These are phyloP conservation scores for Cucumis hystrix DNA, from an alignment of 306 rosid genomes.

Conservation along the genomic window DNA sequence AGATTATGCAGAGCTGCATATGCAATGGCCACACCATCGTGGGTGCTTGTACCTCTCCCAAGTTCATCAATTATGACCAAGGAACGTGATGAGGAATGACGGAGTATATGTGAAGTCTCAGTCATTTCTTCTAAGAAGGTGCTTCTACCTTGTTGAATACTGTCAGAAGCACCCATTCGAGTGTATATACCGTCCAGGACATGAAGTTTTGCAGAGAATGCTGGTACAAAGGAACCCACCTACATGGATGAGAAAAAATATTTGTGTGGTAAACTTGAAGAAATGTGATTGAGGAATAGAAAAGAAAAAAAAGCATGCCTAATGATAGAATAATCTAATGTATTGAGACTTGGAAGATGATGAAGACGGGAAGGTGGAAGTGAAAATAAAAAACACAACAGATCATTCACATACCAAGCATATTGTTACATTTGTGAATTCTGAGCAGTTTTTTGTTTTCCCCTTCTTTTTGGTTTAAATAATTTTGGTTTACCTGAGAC, in stretches of 20 bases:
- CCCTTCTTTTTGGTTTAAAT: too few species aligned
- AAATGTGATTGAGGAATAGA: conserved; percentile 7
- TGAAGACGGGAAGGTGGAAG: not conserved
- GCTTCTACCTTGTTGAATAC: conserved; percentile 88
- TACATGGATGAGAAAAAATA: conserved; percentile 15
- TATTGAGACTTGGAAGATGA: not conserved
- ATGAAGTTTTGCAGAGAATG: conserved; percentile 65
- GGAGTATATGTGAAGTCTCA: conserved; percentile 72
- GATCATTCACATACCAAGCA: too few species aligned
- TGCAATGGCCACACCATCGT: conserved; percentile 88
- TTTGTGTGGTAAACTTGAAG: not conserved
- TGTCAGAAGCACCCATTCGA: conserved; percentile 95
- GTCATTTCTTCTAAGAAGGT: conserved; percentile 87
- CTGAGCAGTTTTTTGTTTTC: too few species aligned
- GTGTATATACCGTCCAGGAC: conserved; percentile 81
- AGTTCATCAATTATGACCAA: conserved; percentile 88
- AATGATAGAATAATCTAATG: not conserved
- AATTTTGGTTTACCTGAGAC: conserved; percentile 60
- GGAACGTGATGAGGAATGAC: conserved; percentile 48
- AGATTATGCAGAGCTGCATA: conserved; percentile 75
- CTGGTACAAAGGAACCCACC: conserved; percentile 97
- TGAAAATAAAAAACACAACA: not conserved
- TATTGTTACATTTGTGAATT: too few species aligned
- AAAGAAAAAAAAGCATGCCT: not conserved
- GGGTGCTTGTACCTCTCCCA: conserved; percentile 97